These are phyloP conservation scores for Nicotiana attenuata DNA, from an alignment of 257 asterid genomes.

Conservation along the genomic window DNA sequence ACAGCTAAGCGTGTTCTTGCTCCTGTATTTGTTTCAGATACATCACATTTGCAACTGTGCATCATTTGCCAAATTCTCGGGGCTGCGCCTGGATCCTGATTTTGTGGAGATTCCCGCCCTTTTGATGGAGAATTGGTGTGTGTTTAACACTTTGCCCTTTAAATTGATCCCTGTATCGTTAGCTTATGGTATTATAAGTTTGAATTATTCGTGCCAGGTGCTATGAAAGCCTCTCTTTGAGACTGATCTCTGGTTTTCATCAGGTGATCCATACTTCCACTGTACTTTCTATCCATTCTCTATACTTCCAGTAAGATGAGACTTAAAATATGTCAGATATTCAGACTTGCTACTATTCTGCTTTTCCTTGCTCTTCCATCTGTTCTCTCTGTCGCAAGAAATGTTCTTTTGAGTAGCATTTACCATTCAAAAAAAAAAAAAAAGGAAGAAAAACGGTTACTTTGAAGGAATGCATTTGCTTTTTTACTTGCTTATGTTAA, in stretches of 20 bases:
- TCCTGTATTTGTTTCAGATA: conserved; percentile 39
- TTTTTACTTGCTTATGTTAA: background rate
- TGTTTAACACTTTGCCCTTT: conserved; percentile 5
- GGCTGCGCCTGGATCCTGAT: conserved; percentile 91
- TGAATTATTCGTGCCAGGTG: conserved; percentile 51
- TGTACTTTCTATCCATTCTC: background rate
- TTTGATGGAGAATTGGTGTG: conserved; percentile 81
- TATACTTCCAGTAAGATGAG: background rate
- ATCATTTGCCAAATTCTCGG: conserved; percentile 78
- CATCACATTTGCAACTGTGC: conserved; percentile 87
- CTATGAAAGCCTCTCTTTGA: conserved; percentile 64
- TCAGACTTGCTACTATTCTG: background rate
- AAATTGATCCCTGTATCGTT: background rate
- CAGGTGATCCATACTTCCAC: conserved; percentile 43
- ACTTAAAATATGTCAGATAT: background rate
- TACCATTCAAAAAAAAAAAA: background rate
- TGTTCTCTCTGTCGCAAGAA: background rate
- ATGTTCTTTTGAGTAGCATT: background rate
- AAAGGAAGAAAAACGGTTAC: background rate
- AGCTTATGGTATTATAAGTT: conserved; percentile 4
- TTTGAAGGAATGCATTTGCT: background rate
- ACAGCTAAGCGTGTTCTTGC: conserved; percentile 3
- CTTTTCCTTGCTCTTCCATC: background rate
- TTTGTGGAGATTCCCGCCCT: conserved; percentile 89
- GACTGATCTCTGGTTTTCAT: conserved; percentile 86